These are phyloP conservation scores for Nigrospora oryzae DNA, from an alignment of 2,329 filamentous ascomycete species.

Conservation along the genomic window DNA sequence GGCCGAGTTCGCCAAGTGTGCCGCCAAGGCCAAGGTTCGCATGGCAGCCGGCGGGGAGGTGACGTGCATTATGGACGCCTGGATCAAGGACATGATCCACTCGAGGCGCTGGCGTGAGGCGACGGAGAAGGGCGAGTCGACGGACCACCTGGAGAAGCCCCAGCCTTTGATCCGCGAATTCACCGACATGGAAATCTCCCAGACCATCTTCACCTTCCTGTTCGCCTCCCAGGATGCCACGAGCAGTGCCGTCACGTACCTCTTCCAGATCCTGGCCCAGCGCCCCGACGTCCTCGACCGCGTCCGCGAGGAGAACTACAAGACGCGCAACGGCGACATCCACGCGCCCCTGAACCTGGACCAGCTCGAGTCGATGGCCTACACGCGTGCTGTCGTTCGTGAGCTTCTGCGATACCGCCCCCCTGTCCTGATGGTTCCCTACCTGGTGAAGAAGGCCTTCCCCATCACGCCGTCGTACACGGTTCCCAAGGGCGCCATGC, in stretches of 20 bases:
- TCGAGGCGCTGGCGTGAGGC: constrained; percentile 76
- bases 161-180: constrained; percentile 76
- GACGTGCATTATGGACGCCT: constrained; percentile 91
- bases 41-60: constrained; percentile 83
- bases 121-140: constrained; percentile 60
- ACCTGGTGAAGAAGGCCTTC: constrained; percentile 90
- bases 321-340: constrained; percentile 65
- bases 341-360: constrained; percentile 69
- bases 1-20: constrained; percentile 80
- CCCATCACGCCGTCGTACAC: constrained; percentile 82
- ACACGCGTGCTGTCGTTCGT: constrained; percentile 85
- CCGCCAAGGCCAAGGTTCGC: constrained; percentile 84
- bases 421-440: constrained; percentile 95
- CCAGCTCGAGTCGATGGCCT: constrained; percentile 78
- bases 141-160: constrained; percentile 71
- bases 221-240: constrained; percentile 98
- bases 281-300: constrained; percentile 87
- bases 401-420: constrained; percentile 90
- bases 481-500: constrained; percentile 90
- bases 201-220: constrained; percentile 92
- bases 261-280: constrained; percentile 91
- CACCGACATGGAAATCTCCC: constrained; percentile 81
- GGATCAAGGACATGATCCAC: constrained; percentile 82
- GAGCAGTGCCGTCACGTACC: constrained; percentile 85
- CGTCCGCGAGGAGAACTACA: constrained; percentile 83